Evolutionary conservation across 768 basidiomycete genomes (phyloP), one percentile per base, ranked within the genome.

Genomic region (Kwoniella dejecticola): DNA sequence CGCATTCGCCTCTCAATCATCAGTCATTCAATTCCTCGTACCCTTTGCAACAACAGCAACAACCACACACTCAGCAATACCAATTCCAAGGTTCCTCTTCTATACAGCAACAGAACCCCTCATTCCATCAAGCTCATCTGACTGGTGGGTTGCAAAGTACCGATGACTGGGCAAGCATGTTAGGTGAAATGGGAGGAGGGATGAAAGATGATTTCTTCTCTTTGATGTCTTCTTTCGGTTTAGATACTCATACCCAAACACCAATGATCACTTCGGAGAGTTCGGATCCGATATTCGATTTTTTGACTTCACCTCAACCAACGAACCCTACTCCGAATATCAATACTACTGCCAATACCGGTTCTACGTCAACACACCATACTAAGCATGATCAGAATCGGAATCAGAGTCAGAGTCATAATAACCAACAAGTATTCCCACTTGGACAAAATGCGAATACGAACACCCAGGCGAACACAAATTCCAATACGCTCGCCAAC

Each of bases 181-280:
- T 64, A 24, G 67, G 60, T 29, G 63, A 64, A 26, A 57, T 64
- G 60, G 60, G 60, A 5, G 62, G 58, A 12, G 64, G 69, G 19
- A 45, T 60, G n/a, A 45, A 67, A 31, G 66, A 71, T 23, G 69
- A 71, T 50, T 66, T 71, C 59, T 68, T 66, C 27, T 65, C 69
- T 66, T 31, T 66, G 29, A 66, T 66, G 64, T 66, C 64, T 19
- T 57, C 64, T 5, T 62, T 66, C 33, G 64, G 65, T 11, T 15
- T 59, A 12, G 57, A 62, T 13, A 46, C 61, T 15, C 52, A 47
- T 36, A 47, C 17, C 24, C 53, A 49, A 42, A 57, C 61, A 4
- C 53, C 61, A 7, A 10, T 50, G 11, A 17, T 54, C 8, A 36
- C 23, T 1, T 26, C 23, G 13, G 52, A 62, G 17, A 53, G 17